These are phyloP conservation scores for Jackrogersella minutella DNA, from an alignment of 495 filamentous ascomycete species.

Conservation along the genomic window DNA sequence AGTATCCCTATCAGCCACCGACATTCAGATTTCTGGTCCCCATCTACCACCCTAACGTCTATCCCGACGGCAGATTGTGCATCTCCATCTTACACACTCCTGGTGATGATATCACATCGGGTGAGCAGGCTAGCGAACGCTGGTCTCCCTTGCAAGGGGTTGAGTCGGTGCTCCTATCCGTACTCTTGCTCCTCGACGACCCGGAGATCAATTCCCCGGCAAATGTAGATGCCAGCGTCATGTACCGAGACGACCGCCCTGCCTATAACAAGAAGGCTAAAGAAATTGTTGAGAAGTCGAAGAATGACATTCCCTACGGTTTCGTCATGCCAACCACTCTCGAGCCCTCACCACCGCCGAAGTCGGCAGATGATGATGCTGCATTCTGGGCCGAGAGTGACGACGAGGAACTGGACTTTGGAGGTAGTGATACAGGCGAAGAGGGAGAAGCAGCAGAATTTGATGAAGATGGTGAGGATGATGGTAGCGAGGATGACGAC, in stretches of 20 bases:
- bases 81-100: constrained; percentile 96
- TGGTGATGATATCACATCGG: constrained; percentile 90
- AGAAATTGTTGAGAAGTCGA: constrained; percentile 74
- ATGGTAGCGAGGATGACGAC: constrained; percentile 55
- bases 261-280: constrained; percentile 73
- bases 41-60: constrained; percentile 91
- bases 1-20: constrained; percentile 93
- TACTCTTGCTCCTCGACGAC: constrained; percentile 92
- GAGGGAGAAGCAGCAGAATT: constrained; percentile 66
- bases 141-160: constrained; percentile 94
- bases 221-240: constrained; percentile 91
- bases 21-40: constrained; percentile 86
- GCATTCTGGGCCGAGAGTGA: constrained; percentile 88
- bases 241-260: constrained; percentile 75
- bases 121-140: constrained; percentile 85
- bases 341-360: constrained; percentile 63
- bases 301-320: constrained; percentile 77
- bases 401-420: constrained; percentile 82
- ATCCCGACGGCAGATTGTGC: constrained; percentile 87
- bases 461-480: constrained; percentile 62
- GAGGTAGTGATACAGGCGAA: constrained; percentile 69
- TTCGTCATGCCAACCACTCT: constrained; percentile 84
- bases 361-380: constrained; percentile 73
- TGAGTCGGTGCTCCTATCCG: constrained; percentile 91
- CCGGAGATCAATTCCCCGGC: constrained; percentile 92